Base-by-base conservation (phyloP, 306 rosid genomes). In the Sesbania bispinosa region DNA sequence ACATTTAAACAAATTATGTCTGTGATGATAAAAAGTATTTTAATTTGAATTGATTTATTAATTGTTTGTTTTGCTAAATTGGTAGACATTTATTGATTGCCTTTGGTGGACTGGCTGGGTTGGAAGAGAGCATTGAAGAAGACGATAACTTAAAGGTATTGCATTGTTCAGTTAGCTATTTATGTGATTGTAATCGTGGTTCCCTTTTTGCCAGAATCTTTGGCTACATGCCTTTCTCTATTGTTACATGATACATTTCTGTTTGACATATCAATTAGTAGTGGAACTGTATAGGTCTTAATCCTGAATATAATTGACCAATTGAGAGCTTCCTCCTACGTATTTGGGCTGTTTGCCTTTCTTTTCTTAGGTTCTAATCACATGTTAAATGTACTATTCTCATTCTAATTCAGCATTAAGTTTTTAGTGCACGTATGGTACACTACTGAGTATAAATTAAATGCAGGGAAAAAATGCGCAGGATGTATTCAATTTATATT, bases 81-180 rank as follows among this genome's bases (percentile, higher is more conserved):
- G 53, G 53, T 74, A 94, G 98, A 85, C 98, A 94, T 79, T 83
- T 94, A 1, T 76, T 90, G 72, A 94, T 94, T 82, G 87, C 98
- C 71, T 94, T 94, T 76, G 97, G 98, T 75, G 98, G 98, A 77
- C 88, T 91, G 81, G 97, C 98, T 76, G 98, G 98, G 59, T 86
- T 94, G 84, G 98, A 94, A 83, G 97, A 94, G 87, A 74, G 96
- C 80, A 76, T 89, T 14, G 99, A 94, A 81, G 99, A 94, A 88
- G 99, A 94, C 65, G 69, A 70, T 62, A 77, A 71, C 69, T 77
- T 87, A 19, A 89, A 91, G 95, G 97, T 91, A 85, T 46, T 11
- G 20, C 39, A 10, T 42, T 47, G 14, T 71, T 61, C 19, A 35
- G 20, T 64, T 60, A 39, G 5, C 57, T 39, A 39, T 43, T 67